Base-by-base conservation (phyloP, 257 asterid genomes). In the Solanum tacnaense region DNA sequence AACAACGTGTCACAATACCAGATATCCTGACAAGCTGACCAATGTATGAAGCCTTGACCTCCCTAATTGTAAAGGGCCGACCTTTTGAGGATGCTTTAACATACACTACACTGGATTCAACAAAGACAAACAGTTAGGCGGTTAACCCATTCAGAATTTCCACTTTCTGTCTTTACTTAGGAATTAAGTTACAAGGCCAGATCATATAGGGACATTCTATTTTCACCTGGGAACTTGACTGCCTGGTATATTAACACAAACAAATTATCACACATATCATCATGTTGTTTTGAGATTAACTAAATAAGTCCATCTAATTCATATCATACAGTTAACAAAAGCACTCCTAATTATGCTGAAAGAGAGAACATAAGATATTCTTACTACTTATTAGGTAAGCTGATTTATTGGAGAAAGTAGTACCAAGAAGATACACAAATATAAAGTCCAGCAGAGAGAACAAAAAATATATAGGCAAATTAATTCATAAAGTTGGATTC, bases 1-100 rank as follows among this genome's bases (percentile, higher is more conserved):
- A 97, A 86, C 99, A 96, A 13, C 99, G 99, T 2, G 98, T 97
- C 86, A 97, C 99, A 81, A 97, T 96, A 84, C 99, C 99, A 83
- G 99, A 95, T 91, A 90, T 89, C 89, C 93, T 92, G 87, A 97
- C 99, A 78, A 96, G 98, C 92, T 96, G 99, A 60, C 99, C 99
- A 83, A 97, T 97, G 86, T 94, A 65, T 23, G 98, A 94, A 90
- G 99, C 99, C 86, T 89, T 97, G 89, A 97, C 99, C 94, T 96
- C 99, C 94, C 99, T 94, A 90, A 97, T 96, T 18, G 98, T 95
- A 90, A 89, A 96, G 58, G 98, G 98, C 58, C 94, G 92, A 88
- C 96, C 98, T 92, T 97, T 94, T 16, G 99, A 76, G 86, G 98
- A 92, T 73, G 98, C 98, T 92, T 89, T 94, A 7, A 97, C 86